Evolutionary conservation across 2,329 filamentous ascomycete species (phyloP), one percentile per base, ranked within the genome.

Genomic region (Penicillium sp.): DNA sequence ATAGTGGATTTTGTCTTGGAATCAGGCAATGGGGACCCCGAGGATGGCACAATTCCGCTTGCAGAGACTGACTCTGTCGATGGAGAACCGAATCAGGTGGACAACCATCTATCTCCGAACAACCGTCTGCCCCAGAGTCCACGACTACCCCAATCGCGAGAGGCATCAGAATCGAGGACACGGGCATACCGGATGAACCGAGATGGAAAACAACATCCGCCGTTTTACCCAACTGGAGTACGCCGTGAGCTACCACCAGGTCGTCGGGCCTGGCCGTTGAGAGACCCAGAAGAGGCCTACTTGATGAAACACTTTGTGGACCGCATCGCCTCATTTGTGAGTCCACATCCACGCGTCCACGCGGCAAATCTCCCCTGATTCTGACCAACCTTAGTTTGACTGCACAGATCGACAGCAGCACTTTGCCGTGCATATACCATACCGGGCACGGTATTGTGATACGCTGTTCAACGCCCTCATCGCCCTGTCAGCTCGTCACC

Each of bases 381-480:
- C 56, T 62, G 18, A 63, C 36, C 11, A 23, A 18, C 39, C 44
- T 6, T 47, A 67, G 65, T 61, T 67, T n/a, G 65, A 67, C 51
- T 63, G 62, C 37, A 64, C 62, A 14, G 65, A 67, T 52, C 49
- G 54, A 14, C 59, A 63, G 23, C 62, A 59, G n/a, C 62, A 66
- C 51, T 67, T 67, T 51, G 65, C 65, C 0, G 58, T 67, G 10
- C 58, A 66, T 28, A 66, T 67, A 11, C 64, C 64, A 5, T 51
- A 64, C 40, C 51, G 60, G 7, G 64, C 64, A 14, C 52, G 62
- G 5, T 58, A 53, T 34, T 67, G 62, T 34, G 55, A 65, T 10
- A 62, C 72, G 5, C 47, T 77, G 14, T 74, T 76, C 66, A 75
- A 77, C 39, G 75, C 75, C 21, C 72, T 77, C 23, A 61, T 77